A percentile compares a stretch with the other conserved stretches of the same genome.
These are phyloP conservation scores for Hydnomerulius pinastri DNA, from an alignment of 768 basidiomycete species.

Conservation along the genomic window DNA sequence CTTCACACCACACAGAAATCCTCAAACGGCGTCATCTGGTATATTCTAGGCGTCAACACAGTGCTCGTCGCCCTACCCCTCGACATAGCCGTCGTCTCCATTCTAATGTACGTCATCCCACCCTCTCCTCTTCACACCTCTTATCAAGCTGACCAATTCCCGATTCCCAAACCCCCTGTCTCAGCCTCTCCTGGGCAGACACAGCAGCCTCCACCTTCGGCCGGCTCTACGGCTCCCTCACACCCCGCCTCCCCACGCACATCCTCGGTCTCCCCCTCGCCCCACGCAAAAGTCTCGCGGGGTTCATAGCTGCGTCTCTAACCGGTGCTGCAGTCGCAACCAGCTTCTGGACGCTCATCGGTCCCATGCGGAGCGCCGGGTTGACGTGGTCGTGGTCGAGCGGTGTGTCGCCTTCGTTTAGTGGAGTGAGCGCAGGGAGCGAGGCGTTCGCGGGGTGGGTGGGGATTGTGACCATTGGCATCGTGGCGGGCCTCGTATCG, in stretches of 20 bases:
- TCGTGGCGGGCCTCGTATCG: constrained; percentile 74
- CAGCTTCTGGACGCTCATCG: constrained; percentile 72
- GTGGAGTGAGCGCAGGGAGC: constrained; percentile 6
- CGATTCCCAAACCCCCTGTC: background rate
- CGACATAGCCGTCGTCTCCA: constrained; percentile 87
- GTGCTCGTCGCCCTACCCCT: constrained; percentile 76
- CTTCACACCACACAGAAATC: constrained; percentile 49
- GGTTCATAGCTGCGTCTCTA: constrained; percentile 74
- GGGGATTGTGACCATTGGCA: constrained; percentile 57
- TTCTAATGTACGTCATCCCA: constrained; percentile 88
- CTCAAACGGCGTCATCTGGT: constrained; percentile 87
- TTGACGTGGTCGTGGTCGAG: constrained; percentile 59
- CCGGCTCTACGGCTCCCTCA: constrained; percentile 75
- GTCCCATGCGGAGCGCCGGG: constrained; percentile 44
- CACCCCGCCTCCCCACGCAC: constrained; percentile 58
- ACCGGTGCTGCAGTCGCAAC: constrained; percentile 70
- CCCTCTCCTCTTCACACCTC: background rate
- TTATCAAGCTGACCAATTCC: background rate
- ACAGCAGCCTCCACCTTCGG: constrained; percentile 93
- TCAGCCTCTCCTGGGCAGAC: constrained; percentile 93
- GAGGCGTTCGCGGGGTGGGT: constrained; percentile 28
- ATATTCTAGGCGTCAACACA: constrained; percentile 82
- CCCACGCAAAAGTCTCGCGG: constrained; percentile 81
- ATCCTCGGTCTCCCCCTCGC: constrained; percentile 66
- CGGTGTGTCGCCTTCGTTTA: constrained; percentile 42